These are phyloP conservation scores for Aspergillus niger DNA, from an alignment of 2,329 filamentous ascomycete species.

Conservation along the genomic window DNA sequence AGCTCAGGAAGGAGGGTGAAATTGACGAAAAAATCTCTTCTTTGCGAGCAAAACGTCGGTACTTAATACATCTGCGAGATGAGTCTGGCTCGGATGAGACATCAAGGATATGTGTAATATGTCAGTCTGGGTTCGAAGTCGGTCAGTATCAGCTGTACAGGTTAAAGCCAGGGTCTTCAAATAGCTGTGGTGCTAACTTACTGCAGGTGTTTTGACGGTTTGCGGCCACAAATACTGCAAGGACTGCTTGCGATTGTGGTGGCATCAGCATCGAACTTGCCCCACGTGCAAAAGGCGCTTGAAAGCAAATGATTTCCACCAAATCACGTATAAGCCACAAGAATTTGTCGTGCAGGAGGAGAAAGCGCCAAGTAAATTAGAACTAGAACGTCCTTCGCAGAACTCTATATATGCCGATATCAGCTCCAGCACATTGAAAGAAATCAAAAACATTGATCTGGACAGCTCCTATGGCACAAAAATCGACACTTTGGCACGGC, in stretches of 20 bases:
- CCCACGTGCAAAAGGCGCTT: constrained; percentile 79
- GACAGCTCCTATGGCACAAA: constrained; percentile 80
- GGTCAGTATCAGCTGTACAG: constrained; percentile 56
- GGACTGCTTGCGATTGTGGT: constrained; percentile 82
- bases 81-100: constrained; percentile 64
- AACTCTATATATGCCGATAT: constrained; percentile 76
- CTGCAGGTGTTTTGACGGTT: constrained; percentile 59
- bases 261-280: constrained; percentile 71
- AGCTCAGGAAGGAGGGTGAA: constrained; percentile 51
- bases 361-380: constrained; percentile 32
- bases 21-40: constrained; percentile 62
- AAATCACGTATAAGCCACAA: constrained; percentile 80
- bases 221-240: constrained; percentile 94
- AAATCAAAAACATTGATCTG: constrained; percentile 82
- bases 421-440: constrained; percentile 66
- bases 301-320: constrained; percentile 69
- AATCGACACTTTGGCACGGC: constrained; percentile 78
- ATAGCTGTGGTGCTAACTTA: constrained; percentile 6
- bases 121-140: constrained; percentile 72
- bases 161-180: too few relatives aligned
- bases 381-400: constrained; percentile 34
- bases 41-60: constrained; percentile 73
- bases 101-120: constrained; percentile 80
- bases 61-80: constrained; percentile 63
- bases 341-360: constrained; percentile 68